Evolutionary conservation across 805 yeast species (phyloP).

Genomic region (Pichia manshurica): DNA sequence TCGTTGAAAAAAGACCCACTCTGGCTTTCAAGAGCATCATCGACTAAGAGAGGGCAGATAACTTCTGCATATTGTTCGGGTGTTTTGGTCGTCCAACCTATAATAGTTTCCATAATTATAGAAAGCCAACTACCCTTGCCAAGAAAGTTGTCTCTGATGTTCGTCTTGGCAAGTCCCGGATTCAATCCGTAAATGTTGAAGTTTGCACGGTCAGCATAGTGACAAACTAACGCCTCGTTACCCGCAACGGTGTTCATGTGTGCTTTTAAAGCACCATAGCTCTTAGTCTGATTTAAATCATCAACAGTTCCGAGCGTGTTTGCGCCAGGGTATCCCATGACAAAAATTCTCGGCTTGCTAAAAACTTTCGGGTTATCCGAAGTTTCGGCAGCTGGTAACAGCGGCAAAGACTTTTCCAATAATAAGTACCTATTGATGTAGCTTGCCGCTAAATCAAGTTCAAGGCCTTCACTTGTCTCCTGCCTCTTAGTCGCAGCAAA

Average conservation of each 20-base stretch:
- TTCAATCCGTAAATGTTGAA: slow-evolving; percentile 34
- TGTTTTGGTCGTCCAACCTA: slow-evolving; percentile 30
- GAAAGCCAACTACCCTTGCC: slow-evolving; percentile 29
- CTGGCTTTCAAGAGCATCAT: slow-evolving; percentile 26
- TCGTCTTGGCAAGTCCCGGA: slow-evolving; percentile 35
- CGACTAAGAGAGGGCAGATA: slow-evolving; percentile 29
- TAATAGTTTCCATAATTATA: slow-evolving; percentile 23
- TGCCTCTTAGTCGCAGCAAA: slow-evolving; percentile 29
- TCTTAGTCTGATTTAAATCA: slow-evolving; percentile 32
- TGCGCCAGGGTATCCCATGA: slow-evolving; percentile 38
- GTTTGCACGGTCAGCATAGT: slow-evolving; percentile 15
- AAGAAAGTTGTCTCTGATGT: slow-evolving; percentile 30
- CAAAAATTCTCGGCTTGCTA: slow-evolving; percentile 32
- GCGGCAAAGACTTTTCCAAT: slow-evolving; percentile 9
- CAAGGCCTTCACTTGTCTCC: slow-evolving; percentile 35
- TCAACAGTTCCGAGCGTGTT: slow-evolving; percentile 29
- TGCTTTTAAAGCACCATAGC: slow-evolving; percentile 26
- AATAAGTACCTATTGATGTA: slow-evolving; percentile 33
- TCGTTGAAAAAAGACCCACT: slow-evolving; percentile 31
- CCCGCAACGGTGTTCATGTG: slow-evolving; percentile 41
- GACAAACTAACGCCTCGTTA: slow-evolving; percentile 33
- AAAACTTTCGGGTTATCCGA: slow-evolving; percentile 13
- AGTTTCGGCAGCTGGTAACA: too few relatives aligned
- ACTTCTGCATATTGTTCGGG: slow-evolving; percentile 32
- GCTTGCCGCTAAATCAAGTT: slow-evolving; percentile 35